phyloP scores from a whole-genome alignment of 148 eudicot genomes.

The Fagopyrum tataricum region DNA sequence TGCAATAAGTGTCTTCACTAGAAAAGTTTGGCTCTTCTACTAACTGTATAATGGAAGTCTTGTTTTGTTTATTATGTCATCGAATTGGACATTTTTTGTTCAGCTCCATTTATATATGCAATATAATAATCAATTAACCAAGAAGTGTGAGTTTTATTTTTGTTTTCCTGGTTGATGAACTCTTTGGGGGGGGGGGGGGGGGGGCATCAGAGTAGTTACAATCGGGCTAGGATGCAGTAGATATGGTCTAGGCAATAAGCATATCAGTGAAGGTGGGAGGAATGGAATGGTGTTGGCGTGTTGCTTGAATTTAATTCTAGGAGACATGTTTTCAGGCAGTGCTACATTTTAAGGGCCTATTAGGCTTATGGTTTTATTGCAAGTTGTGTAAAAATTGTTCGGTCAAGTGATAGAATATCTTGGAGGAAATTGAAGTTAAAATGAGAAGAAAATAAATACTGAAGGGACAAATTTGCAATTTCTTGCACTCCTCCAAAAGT shows the following conservation, averaged over 20 bases:
- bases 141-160: neutral
- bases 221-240: neutral
- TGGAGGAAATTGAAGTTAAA: neutral
- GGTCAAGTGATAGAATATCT: neutral
- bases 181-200: too few relatives aligned
- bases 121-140: neutral
- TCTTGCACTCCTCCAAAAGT: neutral
- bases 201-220: neutral
- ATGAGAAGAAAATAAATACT: neutral
- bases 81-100: neutral
- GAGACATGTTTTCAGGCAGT: neutral
- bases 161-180: neutral
- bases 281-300: neutral
- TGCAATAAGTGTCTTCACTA: neutral
- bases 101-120: neutral
- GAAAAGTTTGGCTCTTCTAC: neutral
- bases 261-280: neutral
- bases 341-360: neutral
- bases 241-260: conserved; percentile 1
- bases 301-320: neutral
- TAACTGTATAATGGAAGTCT: neutral
- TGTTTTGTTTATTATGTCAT: neutral
- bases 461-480: neutral
- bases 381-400: neutral
- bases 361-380: neutral